phyloP scores from a whole-genome alignment of 106 monocot genomes.

The Platanthera guangdongensis region DNA sequence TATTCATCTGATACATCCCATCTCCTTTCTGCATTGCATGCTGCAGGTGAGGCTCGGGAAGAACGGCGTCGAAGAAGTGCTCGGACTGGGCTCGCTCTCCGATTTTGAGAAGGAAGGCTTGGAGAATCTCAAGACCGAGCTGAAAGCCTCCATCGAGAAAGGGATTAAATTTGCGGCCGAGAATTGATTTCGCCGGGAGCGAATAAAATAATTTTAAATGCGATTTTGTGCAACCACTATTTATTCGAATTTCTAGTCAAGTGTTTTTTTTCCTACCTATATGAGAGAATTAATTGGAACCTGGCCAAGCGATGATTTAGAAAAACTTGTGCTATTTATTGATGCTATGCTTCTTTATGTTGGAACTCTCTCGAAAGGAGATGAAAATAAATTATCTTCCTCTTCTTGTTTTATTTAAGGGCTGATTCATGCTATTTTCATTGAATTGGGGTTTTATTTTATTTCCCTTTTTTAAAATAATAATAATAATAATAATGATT shows the following conservation, averaged over 20 bases:
- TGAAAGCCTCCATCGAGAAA: slow-evolving; percentile 77
- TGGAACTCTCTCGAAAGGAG: too few species aligned
- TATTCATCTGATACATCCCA: too few species aligned
- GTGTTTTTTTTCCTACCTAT: neutral
- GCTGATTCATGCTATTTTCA: too few species aligned
- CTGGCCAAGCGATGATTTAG: neutral
- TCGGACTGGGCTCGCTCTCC: slow-evolving; percentile 60
- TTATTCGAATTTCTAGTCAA: neutral
- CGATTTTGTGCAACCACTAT: neutral
- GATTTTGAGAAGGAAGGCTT: slow-evolving; percentile 69
- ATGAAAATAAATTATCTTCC: too few species aligned
- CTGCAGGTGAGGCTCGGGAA: slow-evolving; percentile 77
- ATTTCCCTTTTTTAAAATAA: too few species aligned
- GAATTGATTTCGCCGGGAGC: slow-evolving; percentile 15
- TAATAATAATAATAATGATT: too few species aligned
- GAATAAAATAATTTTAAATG: neutral
- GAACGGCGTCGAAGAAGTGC: slow-evolving; percentile 72
- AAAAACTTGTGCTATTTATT: neutral
- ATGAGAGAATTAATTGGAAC: too few species aligned
- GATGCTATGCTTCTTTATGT: too few species aligned
- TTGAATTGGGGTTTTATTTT: too few species aligned
- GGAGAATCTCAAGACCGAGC: slow-evolving; percentile 62
- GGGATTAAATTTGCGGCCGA: slow-evolving; percentile 60
- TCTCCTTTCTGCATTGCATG: too few species aligned
- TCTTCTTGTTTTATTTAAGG: too few species aligned